Percentiles rank a stretch among this genome's conserved stretches.
Evolutionary conservation across 2,329 filamentous ascomycete genomes (phyloP).

Genomic region (Plenodomus biglobosus): DNA sequence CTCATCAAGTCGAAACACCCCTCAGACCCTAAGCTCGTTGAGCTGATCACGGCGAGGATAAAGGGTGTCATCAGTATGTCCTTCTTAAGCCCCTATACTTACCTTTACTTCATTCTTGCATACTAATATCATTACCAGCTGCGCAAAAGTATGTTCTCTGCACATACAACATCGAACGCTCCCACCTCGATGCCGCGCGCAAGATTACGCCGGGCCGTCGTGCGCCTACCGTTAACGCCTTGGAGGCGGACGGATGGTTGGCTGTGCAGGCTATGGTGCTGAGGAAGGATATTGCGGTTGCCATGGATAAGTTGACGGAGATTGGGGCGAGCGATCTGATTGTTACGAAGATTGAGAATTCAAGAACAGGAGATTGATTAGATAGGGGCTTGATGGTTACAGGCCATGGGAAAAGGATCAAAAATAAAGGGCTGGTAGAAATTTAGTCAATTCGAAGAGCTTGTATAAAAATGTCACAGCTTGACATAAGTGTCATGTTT

Average conservation of each 20-base stretch:
- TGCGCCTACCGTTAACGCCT: conserved; percentile 83
- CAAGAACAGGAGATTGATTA: conserved; percentile 41
- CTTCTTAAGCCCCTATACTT: neutral
- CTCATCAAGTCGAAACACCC: conserved; percentile 88
- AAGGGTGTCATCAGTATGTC: conserved; percentile 80
- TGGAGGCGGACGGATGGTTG: conserved; percentile 90
- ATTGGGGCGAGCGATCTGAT: conserved; percentile 83
- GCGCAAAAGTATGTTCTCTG: conserved; percentile 93
- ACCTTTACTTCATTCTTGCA: neutral
- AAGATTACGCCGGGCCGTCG: conserved; percentile 90
- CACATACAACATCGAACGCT: conserved; percentile 88
- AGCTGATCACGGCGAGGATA: conserved; percentile 84
- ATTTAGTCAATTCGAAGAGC: too few relatives aligned
- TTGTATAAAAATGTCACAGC: too few relatives aligned
- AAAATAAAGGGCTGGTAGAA: too few relatives aligned
- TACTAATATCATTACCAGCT: conserved; percentile 51
- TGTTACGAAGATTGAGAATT: conserved; percentile 83
- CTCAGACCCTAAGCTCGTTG: conserved; percentile 76
- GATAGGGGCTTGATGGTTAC: neutral
- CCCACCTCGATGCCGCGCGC: conserved; percentile 65
- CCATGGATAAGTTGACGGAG: conserved; percentile 80
- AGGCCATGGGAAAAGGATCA: too few relatives aligned
- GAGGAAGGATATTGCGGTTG: conserved; percentile 78
- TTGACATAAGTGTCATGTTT: too few relatives aligned
- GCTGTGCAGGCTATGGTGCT: conserved; percentile 94